Base-by-base conservation (phyloP, 345 rosid genomes). In the Dipteronia sinensis region DNA sequence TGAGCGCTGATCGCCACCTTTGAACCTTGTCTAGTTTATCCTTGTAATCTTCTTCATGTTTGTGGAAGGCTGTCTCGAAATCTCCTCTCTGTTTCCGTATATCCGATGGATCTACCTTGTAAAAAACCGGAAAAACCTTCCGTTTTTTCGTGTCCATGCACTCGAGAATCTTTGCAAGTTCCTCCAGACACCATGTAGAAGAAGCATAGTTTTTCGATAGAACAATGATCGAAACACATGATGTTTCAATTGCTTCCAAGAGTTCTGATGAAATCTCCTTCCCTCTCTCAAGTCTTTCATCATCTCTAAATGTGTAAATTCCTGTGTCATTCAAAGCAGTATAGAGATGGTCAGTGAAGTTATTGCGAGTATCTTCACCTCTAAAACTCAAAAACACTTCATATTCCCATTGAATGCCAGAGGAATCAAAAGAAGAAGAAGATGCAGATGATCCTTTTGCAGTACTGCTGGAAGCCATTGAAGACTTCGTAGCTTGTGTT, bases 261-360 rank as follows among this genome's bases (percentile, higher is more conserved):
- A 78, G 76, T 7, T 56, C 63, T 0, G 65, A 47, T 19, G 71
- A 17, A 19, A 77, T 63, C 34, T 46, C 76, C 49, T 71, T 19
- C 7, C 80, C 65, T 8, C 25, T 27, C n/a, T 71, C 25, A 20
- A 78, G 70, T 17, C 22, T 40, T 44, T 22, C 40, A 2, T 71
- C 65, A 46, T 78, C 80, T 17, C 10, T 63, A 46, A 78, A 78
- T 12, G 76, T 71, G 25, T 7, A 0, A 3, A 65, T 61, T 7
- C 64, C 76, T 3, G 1, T 71, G 19, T 64, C 8, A 3, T 7
- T 5, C 27, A 78, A 72, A 10, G 76, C 76, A n/a, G 47, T 55
- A 1, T 62, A 65, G 4, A 78, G 80, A 78, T 78, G 80, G 29
- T 47, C 67, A 0, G 67, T 70, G 70, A 77, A 49, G 53, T 3